Conservation (phyloP, 257 asterid genomes). For the Solanum chilense region DNA sequence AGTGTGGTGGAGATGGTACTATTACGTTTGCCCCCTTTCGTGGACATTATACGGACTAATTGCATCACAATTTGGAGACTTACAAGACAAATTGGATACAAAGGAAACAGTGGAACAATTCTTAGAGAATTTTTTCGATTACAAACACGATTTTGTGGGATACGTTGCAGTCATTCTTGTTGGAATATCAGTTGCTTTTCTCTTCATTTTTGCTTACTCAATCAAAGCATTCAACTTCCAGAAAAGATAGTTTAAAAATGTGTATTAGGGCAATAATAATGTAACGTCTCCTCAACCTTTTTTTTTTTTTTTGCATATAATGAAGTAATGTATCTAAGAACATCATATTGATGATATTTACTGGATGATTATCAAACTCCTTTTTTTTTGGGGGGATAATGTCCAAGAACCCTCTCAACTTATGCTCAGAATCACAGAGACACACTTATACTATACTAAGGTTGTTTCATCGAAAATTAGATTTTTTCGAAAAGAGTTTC, state of each 20-base stretch:
- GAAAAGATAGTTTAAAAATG: slow-evolving; percentile 24
- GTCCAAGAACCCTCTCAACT: too few species aligned
- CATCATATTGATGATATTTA: background rate
- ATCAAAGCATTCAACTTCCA: slow-evolving; percentile 60
- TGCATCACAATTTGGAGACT: slow-evolving; percentile 54
- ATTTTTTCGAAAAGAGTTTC: too few species aligned
- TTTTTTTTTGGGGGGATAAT: too few species aligned
- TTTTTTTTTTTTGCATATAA: background rate
- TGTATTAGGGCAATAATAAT: background rate
- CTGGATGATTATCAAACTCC: too few species aligned
- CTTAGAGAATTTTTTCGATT: slow-evolving; percentile 38
- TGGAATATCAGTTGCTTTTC: slow-evolving; percentile 35
- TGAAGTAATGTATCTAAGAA: background rate
- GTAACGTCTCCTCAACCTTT: background rate
- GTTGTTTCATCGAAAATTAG: too few species aligned
- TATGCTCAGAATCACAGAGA: too few species aligned
- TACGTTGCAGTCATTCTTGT: slow-evolving; percentile 38
- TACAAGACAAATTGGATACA: slow-evolving; percentile 24
- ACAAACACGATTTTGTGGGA: slow-evolving; percentile 48
- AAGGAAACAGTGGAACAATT: slow-evolving; percentile 42
- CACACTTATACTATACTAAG: too few species aligned
- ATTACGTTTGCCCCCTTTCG: slow-evolving; percentile 36
- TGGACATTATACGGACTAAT: slow-evolving; percentile 68
- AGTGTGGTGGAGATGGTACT: slow-evolving; percentile 84
- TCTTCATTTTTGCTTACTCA: slow-evolving; percentile 56